Evolutionary conservation across 108 stramenopile genomes (phyloP).

Genomic region (Skeletonema potamos): DNA sequence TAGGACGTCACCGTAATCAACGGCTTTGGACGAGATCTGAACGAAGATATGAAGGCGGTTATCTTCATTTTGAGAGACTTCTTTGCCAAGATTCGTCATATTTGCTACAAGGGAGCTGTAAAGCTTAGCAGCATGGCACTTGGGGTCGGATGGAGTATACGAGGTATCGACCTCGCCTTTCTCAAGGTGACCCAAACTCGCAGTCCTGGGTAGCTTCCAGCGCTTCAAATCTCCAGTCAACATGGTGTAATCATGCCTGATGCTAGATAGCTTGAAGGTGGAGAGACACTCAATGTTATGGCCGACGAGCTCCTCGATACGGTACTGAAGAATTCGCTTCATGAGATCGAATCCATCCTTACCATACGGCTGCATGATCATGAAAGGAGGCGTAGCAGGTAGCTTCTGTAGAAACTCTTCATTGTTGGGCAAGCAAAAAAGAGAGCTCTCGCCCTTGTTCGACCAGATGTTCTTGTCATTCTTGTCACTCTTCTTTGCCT

Average conservation of each 20-base stretch:
- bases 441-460: conserved; percentile 11
- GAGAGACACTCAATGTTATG: conserved; percentile 15
- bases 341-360: conserved; percentile 25
- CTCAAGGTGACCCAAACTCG: conserved; percentile 25
- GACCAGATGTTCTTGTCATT: conserved; percentile 22
- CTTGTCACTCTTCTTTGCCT: conserved; percentile 30
- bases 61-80: not conserved
- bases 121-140: not conserved
- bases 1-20: not conserved
- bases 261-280: not conserved
- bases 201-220: conserved; percentile 23
- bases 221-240: conserved; percentile 8
- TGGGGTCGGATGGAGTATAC: conserved; percentile 9
- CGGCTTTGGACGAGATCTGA: not conserved
- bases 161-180: conserved; percentile 21
- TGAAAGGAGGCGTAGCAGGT: conserved; percentile 14
- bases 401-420: conserved; percentile 11
- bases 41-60: not conserved
- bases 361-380: conserved; percentile 32
- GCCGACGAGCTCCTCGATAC: not conserved
- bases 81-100: not conserved
- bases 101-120: not conserved
- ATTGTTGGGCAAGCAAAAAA: conserved; percentile 41
- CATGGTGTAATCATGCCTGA: not conserved
- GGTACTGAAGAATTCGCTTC: conserved; percentile 14